These are phyloP conservation scores for Cafeteria roenbergensis DNA, from an alignment of 108 stramenopile genomes.

Conservation along the genomic window DNA sequence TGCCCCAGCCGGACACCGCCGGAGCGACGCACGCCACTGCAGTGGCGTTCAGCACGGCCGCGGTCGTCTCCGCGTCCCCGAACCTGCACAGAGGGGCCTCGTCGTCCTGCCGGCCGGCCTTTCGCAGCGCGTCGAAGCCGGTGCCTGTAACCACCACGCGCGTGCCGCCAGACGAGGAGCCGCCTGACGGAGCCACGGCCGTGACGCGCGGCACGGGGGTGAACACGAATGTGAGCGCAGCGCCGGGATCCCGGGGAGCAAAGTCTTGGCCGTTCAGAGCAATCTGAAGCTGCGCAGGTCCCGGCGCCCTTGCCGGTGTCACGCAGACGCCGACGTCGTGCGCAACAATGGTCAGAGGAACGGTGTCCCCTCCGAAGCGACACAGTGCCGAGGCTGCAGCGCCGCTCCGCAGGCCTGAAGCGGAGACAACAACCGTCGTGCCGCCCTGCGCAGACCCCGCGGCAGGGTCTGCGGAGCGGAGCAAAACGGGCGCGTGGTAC, in stretches of 20 bases:
- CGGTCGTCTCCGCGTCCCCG: slow-evolving; percentile 5
- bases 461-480: neutral
- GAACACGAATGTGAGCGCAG: neutral
- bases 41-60: slow-evolving; percentile 14
- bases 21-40: slow-evolving; percentile 27
- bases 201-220: no score
- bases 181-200: no score
- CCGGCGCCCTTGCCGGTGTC: neutral
- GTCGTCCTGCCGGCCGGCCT: no score
- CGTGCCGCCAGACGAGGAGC: slow-evolving; percentile 15
- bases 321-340: neutral
- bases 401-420: neutral
- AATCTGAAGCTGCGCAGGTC: neutral
- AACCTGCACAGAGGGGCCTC: slow-evolving; percentile 21
- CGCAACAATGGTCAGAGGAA: neutral
- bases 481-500: neutral
- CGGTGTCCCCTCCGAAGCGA: neutral
- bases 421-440: neutral
- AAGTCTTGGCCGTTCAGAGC: slow-evolving; percentile 6
- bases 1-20: neutral
- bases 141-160: slow-evolving; percentile 9
- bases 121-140: slow-evolving; percentile 3
- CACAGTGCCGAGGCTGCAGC: neutral
- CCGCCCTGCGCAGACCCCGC: neutral
- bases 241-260: neutral